Base-by-base conservation (phyloP, 192 early-diverging fungal species). In the Podila minutissima region DNA sequence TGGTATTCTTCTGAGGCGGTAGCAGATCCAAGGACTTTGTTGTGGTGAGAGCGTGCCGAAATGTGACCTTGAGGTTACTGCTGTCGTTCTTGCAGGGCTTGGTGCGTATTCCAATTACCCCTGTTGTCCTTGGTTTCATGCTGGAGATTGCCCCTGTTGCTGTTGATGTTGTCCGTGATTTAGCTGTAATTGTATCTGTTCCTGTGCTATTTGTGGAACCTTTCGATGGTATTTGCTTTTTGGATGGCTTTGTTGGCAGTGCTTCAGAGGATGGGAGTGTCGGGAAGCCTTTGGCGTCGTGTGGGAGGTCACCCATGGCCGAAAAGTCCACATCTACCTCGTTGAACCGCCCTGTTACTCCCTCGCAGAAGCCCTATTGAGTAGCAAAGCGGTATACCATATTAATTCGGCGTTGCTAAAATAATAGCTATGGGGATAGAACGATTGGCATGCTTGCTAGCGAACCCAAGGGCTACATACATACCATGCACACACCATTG, bases 361-460 rank as follows among this genome's bases (percentile, higher is more conserved):
- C 88, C 64, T 90, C 85, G 62, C 89, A 90, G 58, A 87, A 89
- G 5, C 89, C 89, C 87, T 89, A 59, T 46, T 31, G 5, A 66
- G 26, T 20, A 37, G 17, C 28, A 66, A 50, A 66, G 35, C 33
- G 33, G 31, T 6, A 66, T 37, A 10, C 26, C 2, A 28, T 49
- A 4, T 38, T 55, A 6, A 41, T 35, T 20, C 15, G 22, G 8
- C 60, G 17, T 33, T 33, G 19, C 60, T 32, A 9, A 6, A 22
- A 33, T 3, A 33, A 33, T 22, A 37, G 8, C 37, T 33, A 15
- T 11, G 48, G 12, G n/a, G 22, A 26, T 35, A 46, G 46, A 37
- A 51, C 49, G 46, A 64, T 33, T 29, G 24, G 15, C 31, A 3
- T 22, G 2, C 28, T 58, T 50, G 35, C 32, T 24, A 13, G 11